Conservation (phyloP, 2,329 filamentous ascomycete species). For the Fusarium annulatum region DNA sequence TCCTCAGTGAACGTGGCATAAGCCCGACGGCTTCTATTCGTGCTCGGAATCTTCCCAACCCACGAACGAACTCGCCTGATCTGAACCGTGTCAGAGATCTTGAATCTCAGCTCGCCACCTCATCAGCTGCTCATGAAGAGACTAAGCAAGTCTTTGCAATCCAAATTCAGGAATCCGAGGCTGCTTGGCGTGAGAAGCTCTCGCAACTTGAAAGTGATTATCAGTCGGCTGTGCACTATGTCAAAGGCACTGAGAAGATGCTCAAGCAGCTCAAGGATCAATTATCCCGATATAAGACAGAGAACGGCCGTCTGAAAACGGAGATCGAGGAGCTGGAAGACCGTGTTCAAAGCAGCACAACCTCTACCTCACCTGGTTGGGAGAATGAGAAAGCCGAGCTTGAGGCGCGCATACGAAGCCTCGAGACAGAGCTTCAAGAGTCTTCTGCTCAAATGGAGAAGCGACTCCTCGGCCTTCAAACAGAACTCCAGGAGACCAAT, state of each 20-base stretch:
- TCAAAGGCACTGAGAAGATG: constrained; percentile 99
- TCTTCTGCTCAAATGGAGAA: constrained; percentile 76
- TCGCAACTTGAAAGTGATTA: constrained; percentile 96
- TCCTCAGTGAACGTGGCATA: constrained; percentile 88
- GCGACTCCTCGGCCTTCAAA: constrained; percentile 74
- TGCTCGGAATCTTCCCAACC: constrained; percentile 76
- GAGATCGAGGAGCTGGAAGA: constrained; percentile 79
- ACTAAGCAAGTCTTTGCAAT: constrained; percentile 80
- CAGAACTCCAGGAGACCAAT: constrained; percentile 74
- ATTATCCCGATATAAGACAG: constrained; percentile 88
- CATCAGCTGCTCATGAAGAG: constrained; percentile 85
- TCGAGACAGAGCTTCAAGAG: constrained; percentile 75
- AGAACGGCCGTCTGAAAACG: constrained; percentile 83
- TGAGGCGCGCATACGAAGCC: constrained; percentile 72
- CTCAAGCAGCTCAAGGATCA: constrained; percentile 98
- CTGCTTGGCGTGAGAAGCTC: constrained; percentile 90
- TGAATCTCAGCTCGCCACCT: constrained; percentile 85
- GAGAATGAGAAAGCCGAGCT: constrained; percentile 77
- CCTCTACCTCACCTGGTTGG: constrained; percentile 71
- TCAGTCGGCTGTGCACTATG: constrained; percentile 96
- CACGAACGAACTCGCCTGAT: constrained; percentile 81
- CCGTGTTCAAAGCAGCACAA: constrained; percentile 54
- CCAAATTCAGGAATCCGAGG: constrained; percentile 87
- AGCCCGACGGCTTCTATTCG: constrained; percentile 79
- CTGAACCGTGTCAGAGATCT: constrained; percentile 82